Evolutionary conservation across 2,329 filamentous ascomycete species (phyloP).

Genomic region (Diaporthe sp.): DNA sequence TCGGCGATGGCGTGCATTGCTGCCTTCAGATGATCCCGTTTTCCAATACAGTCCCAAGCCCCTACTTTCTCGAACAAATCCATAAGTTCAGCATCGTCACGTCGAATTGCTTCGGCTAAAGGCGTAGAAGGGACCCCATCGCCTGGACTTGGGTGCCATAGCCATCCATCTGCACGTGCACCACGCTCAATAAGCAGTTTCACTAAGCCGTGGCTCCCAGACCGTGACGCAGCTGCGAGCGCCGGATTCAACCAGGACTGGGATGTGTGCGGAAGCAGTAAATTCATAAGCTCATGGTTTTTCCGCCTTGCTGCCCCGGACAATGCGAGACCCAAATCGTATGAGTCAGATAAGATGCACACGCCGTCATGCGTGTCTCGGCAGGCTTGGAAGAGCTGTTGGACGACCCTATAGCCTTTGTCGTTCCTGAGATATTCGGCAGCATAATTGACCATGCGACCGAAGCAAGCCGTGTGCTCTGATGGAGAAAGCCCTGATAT

Average conservation of each 20-base stretch:
- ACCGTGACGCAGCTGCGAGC: background rate
- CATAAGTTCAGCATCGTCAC: background rate
- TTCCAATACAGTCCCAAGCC: background rate
- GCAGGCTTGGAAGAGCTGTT: background rate
- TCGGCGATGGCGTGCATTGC: background rate
- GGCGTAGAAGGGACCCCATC: background rate
- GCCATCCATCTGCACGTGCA: too few species aligned
- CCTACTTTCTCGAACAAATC: background rate
- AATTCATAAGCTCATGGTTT: background rate
- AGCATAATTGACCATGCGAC: too few species aligned
- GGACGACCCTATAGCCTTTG: background rate
- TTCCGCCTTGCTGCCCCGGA: background rate
- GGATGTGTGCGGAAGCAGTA: background rate
- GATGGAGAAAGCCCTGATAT: background rate
- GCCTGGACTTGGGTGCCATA: too few species aligned
- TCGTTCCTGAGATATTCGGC: background rate
- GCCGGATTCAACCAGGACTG: background rate
- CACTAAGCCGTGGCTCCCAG: background rate
- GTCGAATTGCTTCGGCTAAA: background rate
- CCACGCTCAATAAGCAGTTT: background rate
- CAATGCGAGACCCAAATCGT: accelerated
- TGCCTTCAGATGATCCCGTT: background rate
- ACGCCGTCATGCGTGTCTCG: background rate
- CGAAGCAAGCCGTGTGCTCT: too few species aligned
- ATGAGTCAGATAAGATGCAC: background rate